Percentiles rank a stretch among this genome's conserved stretches.
Conservation (phyloP, 108 stramenopile genomes). For the Conticribra guillardii region DNA sequence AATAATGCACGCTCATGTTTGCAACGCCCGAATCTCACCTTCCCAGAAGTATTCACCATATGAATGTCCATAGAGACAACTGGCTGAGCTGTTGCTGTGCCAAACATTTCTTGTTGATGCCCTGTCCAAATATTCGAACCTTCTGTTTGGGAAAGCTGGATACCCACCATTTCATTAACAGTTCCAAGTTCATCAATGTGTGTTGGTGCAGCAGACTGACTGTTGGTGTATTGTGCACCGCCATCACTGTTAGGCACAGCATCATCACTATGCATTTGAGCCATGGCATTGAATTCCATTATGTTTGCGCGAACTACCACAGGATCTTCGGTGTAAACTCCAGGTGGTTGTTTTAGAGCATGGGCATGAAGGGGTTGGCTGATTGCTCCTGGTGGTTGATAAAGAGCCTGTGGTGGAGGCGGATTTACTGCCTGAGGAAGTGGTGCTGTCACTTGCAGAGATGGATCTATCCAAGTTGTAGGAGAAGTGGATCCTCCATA, state of each 20-base stretch:
- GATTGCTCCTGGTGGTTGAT: not conserved
- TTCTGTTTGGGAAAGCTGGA: conserved; percentile 25
- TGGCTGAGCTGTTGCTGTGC: conserved; percentile 28
- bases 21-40: too few species aligned
- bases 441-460: not conserved
- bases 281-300: conserved; percentile 53
- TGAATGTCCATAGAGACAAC: conserved; percentile 6
- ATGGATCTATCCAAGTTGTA: conserved; percentile 9
- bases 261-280: conserved; percentile 22
- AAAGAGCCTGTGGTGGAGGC: not conserved
- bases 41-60: conserved; percentile 1
- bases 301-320: conserved; percentile 35
- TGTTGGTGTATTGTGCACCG: not conserved
- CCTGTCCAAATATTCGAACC: conserved; percentile 16
- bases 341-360: conserved; percentile 3
- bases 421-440: not conserved
- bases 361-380: not conserved
- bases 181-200: too few species aligned
- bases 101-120: conserved; percentile 35
- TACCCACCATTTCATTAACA: conserved; percentile 6
- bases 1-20: not conserved
- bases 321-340: conserved; percentile 23
- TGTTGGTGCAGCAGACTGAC: not conserved
- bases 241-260: not conserved
- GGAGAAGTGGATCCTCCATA: conserved; percentile 8